Base-by-base conservation (phyloP, 352 stramenopile genomes). In the Phytophthora pisi region DNA sequence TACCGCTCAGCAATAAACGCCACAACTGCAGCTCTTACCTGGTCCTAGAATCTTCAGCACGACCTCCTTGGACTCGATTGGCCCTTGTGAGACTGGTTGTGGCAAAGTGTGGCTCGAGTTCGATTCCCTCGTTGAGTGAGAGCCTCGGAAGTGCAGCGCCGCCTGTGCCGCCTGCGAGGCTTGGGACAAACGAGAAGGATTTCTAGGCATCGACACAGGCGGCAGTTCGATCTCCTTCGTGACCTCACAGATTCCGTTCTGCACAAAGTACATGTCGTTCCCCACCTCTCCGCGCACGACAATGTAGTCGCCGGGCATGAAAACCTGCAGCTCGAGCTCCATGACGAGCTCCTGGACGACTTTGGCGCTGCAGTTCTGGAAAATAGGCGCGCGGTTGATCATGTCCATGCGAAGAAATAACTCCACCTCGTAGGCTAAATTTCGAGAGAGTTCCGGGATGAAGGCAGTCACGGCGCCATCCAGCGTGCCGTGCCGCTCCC, bases 191-290 rank as follows among this genome's bases (percentile, higher is more conserved):
- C 57, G 57, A 31, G 61, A 65, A 31, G 55, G 49, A 47, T 23
- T 58, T 52, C 55, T 46, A 7, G 55, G 2, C 13, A 56, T 16
- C 6, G 56, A 2, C 8, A 53, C 45, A 15, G 64, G 50, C 1
- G 59, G 11, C 18, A 64, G 30, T 3, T 74, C 69, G n/a, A 80
- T 58, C n/a, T 92, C 84, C 56, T 93, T 93, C 0, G 86, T 95
- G 20, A 96, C 86, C 50, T 96, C 84, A 38, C 86, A 94, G 5
- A 87, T 51, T 0, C 86, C 86, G 26, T 73, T 89, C 51, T 96
- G 85, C 5, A 96, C 84, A 70, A 96, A 96, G 62, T 95, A 96
- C 88, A 96, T 96, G 60, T 96, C 88, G 47, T 92, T 91, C 0
- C 86, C 88, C 6, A 95, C 81, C 61, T 95, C 86, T 0, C 88